These are phyloP conservation scores for Mycena metata DNA, from an alignment of 768 basidiomycete genomes.

Conservation along the genomic window DNA sequence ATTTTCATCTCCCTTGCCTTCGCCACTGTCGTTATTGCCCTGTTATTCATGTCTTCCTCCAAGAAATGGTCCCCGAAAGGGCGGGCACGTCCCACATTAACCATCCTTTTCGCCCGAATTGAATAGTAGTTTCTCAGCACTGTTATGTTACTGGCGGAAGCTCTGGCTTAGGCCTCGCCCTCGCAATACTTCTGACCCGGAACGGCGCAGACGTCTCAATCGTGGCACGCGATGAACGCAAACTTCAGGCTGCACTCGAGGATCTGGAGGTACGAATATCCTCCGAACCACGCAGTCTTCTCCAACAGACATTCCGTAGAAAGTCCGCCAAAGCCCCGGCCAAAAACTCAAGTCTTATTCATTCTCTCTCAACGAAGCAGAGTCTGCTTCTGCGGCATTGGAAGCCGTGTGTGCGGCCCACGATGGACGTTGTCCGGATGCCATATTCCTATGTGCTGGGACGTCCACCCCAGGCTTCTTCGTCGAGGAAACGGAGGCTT, in stretches of 20 bases:
- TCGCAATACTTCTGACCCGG: constrained; percentile 70
- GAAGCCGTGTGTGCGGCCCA: constrained; percentile 62
- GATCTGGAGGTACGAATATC: constrained; percentile 64
- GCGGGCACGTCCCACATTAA: constrained; percentile 46
- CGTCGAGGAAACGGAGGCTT: constrained; percentile 64
- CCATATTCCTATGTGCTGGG: constrained; percentile 80
- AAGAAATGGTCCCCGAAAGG: constrained; percentile 61
- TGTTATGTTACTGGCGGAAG: constrained; percentile 84
- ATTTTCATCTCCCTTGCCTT: constrained; percentile 2
- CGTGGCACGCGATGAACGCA: constrained; percentile 69
- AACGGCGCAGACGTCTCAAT: constrained; percentile 79
- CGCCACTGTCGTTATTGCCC: constrained; percentile 7
- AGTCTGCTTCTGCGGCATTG: constrained; percentile 64
- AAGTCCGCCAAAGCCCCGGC: constrained; percentile 56
- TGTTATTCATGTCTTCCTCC: constrained; percentile 39
- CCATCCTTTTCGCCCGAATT: neutral
- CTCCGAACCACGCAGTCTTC: neutral
- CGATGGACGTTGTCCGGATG: constrained; percentile 67
- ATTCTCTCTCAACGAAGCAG: constrained; percentile 63
- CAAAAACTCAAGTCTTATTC: constrained; percentile 73
- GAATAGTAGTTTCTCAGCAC: constrained; percentile 61
- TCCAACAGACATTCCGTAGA: constrained; percentile 46
- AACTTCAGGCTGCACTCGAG: constrained; percentile 65
- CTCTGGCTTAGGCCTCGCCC: constrained; percentile 73
- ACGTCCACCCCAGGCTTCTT: constrained; percentile 70